Base-by-base conservation (phyloP, 208 protist species). In the Vickermania ingenoplastis region DNA sequence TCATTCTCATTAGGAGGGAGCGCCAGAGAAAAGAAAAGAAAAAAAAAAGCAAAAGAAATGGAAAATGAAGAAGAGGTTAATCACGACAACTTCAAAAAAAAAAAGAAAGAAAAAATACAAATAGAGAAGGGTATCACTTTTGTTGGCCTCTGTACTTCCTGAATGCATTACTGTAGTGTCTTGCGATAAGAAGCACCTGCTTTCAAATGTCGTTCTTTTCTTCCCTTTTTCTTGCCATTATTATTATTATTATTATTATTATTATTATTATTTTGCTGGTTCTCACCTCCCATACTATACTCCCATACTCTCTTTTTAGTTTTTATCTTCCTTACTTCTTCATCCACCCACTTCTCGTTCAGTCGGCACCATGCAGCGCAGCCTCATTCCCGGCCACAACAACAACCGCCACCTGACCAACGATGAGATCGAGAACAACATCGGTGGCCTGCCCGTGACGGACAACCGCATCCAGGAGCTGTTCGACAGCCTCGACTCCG, bases 381-480 rank as follows among this genome's bases (percentile, higher is more conserved):
- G 77, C 67, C 56, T 89, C 26, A 86, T 94, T 71, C 53, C 82
- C 23, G 86, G 86, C 28, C 89, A 96, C 77, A 96, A 96, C 78
- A 96, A 92, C 81, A 93, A 93, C 73, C 86, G 90, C 50, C 90
- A 94, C 70, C 82, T 96, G 30, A 63, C 73, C 21, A 62, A 67
- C 59, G 87, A 94, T 17, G 86, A 96, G 69, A 59, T 96, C 21
- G 90, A 96, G 61, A 92, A 94, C 73, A 96, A 96, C 75, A 94
- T 96, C 64, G 87, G 85, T 30, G 87, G 90, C 3, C 83, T 96
- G 2, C 83, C 90, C 1, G 87, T 96, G 41, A 96, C 87, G 3
- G 87, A 94, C 59, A 83, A 81, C 69, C 81, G 82, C 59, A 84
- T 96, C 45, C 84, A 90, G 56, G 90, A 94, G 57, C 69, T 94